Evolutionary conservation across 169 alveolate genomes (phyloP).

Genomic region (Miamiensis avidus): DNA sequence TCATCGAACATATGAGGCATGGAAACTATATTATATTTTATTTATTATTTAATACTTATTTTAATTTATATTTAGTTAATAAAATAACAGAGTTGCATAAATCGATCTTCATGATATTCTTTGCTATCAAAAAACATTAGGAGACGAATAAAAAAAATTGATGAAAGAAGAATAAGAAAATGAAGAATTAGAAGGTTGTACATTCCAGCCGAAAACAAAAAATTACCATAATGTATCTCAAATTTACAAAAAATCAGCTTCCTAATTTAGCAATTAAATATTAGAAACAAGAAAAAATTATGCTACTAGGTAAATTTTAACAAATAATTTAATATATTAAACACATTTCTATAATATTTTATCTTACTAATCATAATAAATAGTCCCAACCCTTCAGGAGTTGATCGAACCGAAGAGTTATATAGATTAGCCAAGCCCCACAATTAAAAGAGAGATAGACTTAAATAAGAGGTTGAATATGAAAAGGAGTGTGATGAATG

Average conservation of each 20-base stretch:
- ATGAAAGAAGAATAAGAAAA: slow-evolving; percentile 14
- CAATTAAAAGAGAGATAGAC: slow-evolving; percentile 22
- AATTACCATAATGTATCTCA: slow-evolving; percentile 24
- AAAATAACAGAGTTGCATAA: neutral
- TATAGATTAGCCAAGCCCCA: slow-evolving; percentile 15
- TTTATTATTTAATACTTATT: no score
- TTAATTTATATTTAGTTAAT: neutral
- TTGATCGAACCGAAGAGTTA: slow-evolving; percentile 10
- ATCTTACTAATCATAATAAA: neutral
- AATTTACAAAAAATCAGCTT: slow-evolving; percentile 11
- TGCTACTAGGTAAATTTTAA: neutral
- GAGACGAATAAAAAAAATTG: slow-evolving; percentile 14
- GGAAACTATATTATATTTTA: no score
- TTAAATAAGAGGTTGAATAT: slow-evolving; percentile 11
- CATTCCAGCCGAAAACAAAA: slow-evolving; percentile 35
- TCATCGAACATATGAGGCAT: neutral
- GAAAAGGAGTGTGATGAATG: slow-evolving; percentile 33
- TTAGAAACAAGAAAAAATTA: slow-evolving; percentile 17
- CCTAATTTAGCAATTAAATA: slow-evolving; percentile 15
- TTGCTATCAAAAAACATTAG: neutral
- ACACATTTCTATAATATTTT: no score
- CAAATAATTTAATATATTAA: slow-evolving; percentile 3
- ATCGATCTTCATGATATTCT: slow-evolving; percentile 4
- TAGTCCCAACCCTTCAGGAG: slow-evolving; percentile 6
- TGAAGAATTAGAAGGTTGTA: slow-evolving; percentile 27